These are phyloP conservation scores for Platanthera guangdongensis DNA, from an alignment of 106 monocot species.

Conservation along the genomic window DNA sequence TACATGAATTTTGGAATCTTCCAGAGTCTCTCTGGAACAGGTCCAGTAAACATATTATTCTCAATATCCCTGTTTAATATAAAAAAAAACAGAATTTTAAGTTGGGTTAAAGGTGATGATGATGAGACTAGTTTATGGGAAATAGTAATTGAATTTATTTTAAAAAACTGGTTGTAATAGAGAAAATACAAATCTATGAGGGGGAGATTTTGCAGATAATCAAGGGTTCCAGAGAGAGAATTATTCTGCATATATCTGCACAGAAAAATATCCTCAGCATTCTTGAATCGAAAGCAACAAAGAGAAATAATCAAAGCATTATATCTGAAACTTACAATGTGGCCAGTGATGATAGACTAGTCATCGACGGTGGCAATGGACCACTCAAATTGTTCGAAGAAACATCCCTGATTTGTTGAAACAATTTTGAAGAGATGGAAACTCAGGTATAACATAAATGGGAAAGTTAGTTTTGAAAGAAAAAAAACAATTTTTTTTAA, in stretches of 20 bases:
- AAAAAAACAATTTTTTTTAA: neutral
- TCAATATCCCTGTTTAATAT: slow-evolving; percentile 68
- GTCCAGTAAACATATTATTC: slow-evolving; percentile 90
- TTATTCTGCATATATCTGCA: slow-evolving; percentile 83
- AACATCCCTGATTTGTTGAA: slow-evolving; percentile 52
- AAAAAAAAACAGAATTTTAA: slow-evolving; percentile 10
- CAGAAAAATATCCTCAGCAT: slow-evolving; percentile 2
- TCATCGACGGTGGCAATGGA: slow-evolving; percentile 64
- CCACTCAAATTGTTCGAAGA: slow-evolving; percentile 81
- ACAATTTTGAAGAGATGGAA: neutral
- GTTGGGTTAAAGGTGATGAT: neutral
- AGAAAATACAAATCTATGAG: slow-evolving; percentile 63
- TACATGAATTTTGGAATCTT: slow-evolving; percentile 78
- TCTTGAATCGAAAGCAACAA: neutral
- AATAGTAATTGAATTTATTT: neutral
- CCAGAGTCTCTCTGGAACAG: slow-evolving; percentile 67
- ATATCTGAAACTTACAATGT: slow-evolving; percentile 48
- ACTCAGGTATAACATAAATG: neutral
- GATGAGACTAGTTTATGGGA: neutral
- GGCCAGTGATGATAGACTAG: slow-evolving; percentile 52
- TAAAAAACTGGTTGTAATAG: neutral
- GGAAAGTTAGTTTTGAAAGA: neutral
- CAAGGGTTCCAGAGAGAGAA: slow-evolving; percentile 63
- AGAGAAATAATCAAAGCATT: slow-evolving; percentile 2
- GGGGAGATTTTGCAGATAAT: slow-evolving; percentile 80